A percentile compares a stretch with the other conserved stretches of the same genome.
Evolutionary conservation across 768 basidiomycete genomes (phyloP).

Genomic region (Calocybe gangraenosa): DNA sequence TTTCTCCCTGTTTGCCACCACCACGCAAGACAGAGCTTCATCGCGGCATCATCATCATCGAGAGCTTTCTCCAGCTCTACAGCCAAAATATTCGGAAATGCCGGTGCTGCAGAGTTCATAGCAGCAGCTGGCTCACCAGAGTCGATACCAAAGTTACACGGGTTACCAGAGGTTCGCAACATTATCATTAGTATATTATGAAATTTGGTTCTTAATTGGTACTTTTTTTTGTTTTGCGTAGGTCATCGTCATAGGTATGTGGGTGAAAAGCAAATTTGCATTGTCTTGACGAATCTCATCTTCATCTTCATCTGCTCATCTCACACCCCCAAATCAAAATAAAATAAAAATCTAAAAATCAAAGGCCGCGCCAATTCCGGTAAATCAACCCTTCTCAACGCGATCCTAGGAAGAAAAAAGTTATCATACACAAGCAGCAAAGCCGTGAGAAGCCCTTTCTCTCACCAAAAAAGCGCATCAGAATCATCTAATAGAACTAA

Average conservation of each 20-base stretch:
- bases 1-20: conserved; percentile 5
- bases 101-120: conserved; percentile 32
- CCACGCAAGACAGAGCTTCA: conserved; percentile 6
- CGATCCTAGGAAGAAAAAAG: conserved; percentile 53
- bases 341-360: too few relatives aligned
- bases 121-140: conserved; percentile 32
- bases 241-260: conserved; percentile 44
- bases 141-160: conserved; percentile 35
- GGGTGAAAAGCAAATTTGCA: background rate
- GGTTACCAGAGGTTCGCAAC: conserved; percentile 38
- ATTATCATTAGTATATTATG: background rate
- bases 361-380: conserved; percentile 76
- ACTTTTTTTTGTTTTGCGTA: conserved; percentile 15
- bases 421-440: conserved; percentile 66
- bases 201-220: background rate
- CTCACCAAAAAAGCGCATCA: background rate
- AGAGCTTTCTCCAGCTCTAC: conserved; percentile 9
- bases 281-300: too few relatives aligned
- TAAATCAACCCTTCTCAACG: conserved; percentile 72
- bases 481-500: too few relatives aligned
- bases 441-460: conserved; percentile 58
- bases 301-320: too few relatives aligned
- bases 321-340: too few relatives aligned
- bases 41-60: too few relatives aligned
- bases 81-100: conserved; percentile 24